Conservation (phyloP, 2,329 filamentous ascomycete genomes). For the Hortaea werneckii region DNA sequence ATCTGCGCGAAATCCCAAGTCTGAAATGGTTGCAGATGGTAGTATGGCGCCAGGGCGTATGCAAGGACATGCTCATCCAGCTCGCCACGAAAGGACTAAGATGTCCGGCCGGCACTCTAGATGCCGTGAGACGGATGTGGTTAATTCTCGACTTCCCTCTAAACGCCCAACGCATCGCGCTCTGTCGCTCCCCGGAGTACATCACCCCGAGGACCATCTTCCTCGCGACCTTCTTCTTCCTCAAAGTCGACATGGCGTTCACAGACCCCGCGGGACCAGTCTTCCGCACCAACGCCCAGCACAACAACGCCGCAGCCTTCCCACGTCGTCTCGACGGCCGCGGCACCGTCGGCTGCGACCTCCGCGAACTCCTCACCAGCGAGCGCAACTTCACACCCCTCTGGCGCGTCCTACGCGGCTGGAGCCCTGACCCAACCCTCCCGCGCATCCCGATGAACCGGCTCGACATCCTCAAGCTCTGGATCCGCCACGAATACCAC, state of each 20-base stretch:
- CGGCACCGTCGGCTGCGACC: slow-evolving; percentile 30
- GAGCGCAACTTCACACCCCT: slow-evolving; percentile 30
- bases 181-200: slow-evolving; percentile 43
- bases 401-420: slow-evolving; percentile 50
- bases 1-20: slow-evolving; percentile 47
- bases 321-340: slow-evolving; percentile 2
- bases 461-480: slow-evolving; percentile 46
- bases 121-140: slow-evolving; percentile 54
- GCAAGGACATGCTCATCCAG: slow-evolving; percentile 52
- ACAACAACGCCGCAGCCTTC: slow-evolving; percentile 3
- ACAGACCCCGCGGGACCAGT: slow-evolving; percentile 45
- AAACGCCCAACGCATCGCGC: slow-evolving; percentile 42
- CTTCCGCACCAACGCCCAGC: slow-evolving; percentile 7
- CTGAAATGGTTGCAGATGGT: slow-evolving; percentile 62
- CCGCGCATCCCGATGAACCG: slow-evolving; percentile 20
- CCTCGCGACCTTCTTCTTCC: slow-evolving; percentile 52
- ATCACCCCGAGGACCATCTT: slow-evolving; percentile 54
- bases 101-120: slow-evolving; percentile 13
- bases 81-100: slow-evolving; percentile 50
- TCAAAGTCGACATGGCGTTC: slow-evolving; percentile 64
- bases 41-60: slow-evolving; percentile 45
- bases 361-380: slow-evolving; percentile 42
- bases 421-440: slow-evolving; percentile 34
- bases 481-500: slow-evolving; percentile 47
- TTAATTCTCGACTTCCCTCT: slow-evolving; percentile 58